A percentile compares a stretch with the other conserved stretches of the same genome.
phyloP scores from a whole-genome alignment of 305 asterid genomes.

The Fraxinus velutina region DNA sequence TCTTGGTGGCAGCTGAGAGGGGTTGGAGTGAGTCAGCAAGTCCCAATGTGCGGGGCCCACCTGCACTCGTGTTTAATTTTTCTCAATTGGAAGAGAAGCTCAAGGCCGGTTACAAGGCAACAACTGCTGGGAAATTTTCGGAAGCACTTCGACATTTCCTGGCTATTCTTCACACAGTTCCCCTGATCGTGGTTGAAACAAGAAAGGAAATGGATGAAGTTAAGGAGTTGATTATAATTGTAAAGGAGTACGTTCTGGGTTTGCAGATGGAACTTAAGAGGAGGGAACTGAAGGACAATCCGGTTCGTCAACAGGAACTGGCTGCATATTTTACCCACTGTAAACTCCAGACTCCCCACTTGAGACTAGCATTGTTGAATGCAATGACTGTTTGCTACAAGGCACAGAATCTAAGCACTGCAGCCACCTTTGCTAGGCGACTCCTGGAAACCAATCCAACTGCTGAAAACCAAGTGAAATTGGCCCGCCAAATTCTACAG shows the following conservation, averaged over 20 bases:
- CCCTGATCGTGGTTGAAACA: slow-evolving; percentile 65
- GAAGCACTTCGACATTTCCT: slow-evolving; percentile 53
- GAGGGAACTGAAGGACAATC: slow-evolving; percentile 54
- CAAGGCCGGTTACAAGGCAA: slow-evolving; percentile 59
- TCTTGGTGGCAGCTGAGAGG: slow-evolving; percentile 45
- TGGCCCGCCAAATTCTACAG: slow-evolving; percentile 61
- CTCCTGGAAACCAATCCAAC: slow-evolving; percentile 66
- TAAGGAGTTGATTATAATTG: slow-evolving; percentile 57
- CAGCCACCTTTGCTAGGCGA: slow-evolving; percentile 68
- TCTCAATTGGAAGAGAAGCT: slow-evolving; percentile 64
- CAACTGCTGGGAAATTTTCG: slow-evolving; percentile 53
- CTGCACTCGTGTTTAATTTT: slow-evolving; percentile 54
- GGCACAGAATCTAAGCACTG: slow-evolving; percentile 52
- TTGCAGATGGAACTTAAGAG: slow-evolving; percentile 67
- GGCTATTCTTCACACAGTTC: slow-evolving; percentile 58
- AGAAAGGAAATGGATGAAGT: slow-evolving; percentile 75
- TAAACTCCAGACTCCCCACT: slow-evolving; percentile 59
- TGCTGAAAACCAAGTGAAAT: slow-evolving; percentile 44
- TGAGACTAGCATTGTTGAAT: slow-evolving; percentile 54
- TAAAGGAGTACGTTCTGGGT: slow-evolving; percentile 65
- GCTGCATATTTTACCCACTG: slow-evolving; percentile 82
- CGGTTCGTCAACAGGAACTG: slow-evolving; percentile 62
- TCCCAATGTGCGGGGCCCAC: slow-evolving; percentile 68
- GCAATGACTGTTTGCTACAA: slow-evolving; percentile 65
- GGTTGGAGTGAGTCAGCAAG: slow-evolving; percentile 55